These are phyloP conservation scores for Pseudogymnoascus sp. DNA, from an alignment of 2,329 filamentous ascomycete species.

Conservation along the genomic window DNA sequence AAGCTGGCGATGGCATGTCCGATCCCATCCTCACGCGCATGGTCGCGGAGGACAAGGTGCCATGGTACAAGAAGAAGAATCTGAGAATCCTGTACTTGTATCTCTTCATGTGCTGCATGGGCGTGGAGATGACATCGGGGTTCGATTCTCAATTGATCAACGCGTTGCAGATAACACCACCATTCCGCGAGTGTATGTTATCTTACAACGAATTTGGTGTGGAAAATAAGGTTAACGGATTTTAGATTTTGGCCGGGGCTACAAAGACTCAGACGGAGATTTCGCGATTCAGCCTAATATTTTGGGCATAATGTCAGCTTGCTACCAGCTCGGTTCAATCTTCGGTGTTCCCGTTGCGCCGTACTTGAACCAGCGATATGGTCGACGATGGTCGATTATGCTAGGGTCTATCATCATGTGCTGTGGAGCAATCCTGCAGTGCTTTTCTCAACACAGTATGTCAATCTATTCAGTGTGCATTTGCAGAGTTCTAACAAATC, in stretches of 20 bases:
- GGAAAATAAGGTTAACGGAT: background rate
- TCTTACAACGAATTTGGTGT: background rate
- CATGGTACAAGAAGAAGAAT: slow-evolving; percentile 34
- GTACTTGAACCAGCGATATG: slow-evolving; percentile 40
- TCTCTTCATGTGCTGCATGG: slow-evolving; percentile 41
- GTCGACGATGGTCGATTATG: slow-evolving; percentile 45
- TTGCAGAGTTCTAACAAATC: background rate
- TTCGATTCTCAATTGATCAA: slow-evolving; percentile 45
- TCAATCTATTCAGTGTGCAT: background rate
- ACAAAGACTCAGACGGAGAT: background rate
- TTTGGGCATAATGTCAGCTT: slow-evolving; percentile 43
- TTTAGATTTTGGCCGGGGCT: slow-evolving; percentile 17
- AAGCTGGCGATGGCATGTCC: slow-evolving; percentile 13
- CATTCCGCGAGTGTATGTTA: background rate
- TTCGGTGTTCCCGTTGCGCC: slow-evolving; percentile 45
- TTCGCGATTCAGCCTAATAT: slow-evolving; percentile 27
- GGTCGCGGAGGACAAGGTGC: slow-evolving; percentile 32
- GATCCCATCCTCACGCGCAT: slow-evolving; percentile 34
- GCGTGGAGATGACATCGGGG: slow-evolving; percentile 46
- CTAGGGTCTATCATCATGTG: slow-evolving; percentile 47
- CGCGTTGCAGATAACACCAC: slow-evolving; percentile 31
- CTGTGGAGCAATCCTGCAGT: slow-evolving; percentile 46
- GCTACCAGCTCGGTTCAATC: slow-evolving; percentile 47
- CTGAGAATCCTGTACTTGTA: slow-evolving; percentile 32
- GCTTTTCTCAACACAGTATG: slow-evolving; percentile 33